Percentiles rank a stretch among this genome's conserved stretches.
These are phyloP conservation scores for Metarhizium anisopliae DNA, from an alignment of 2,329 filamentous ascomycete genomes.

Conservation along the genomic window DNA sequence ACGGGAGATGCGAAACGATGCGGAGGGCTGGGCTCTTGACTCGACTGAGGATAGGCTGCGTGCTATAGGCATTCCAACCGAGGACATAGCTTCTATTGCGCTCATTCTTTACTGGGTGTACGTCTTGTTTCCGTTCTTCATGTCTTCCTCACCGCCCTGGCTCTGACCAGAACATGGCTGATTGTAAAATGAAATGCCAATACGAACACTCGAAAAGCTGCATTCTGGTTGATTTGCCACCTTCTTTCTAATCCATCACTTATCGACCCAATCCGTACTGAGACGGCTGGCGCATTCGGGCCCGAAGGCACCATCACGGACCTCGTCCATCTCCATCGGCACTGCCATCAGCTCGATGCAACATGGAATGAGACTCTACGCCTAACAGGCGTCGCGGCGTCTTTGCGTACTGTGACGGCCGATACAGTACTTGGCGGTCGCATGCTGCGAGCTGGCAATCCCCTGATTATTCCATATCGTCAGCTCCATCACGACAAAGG, in stretches of 20 bases:
- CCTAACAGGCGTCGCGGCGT: conserved; percentile 12
- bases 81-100: too few species aligned
- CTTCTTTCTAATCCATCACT: conserved; percentile 12
- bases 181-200: conserved; percentile 13
- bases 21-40: background rate
- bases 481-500: conserved; percentile 14
- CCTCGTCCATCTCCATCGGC: conserved; percentile 17
- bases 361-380: conserved; percentile 19
- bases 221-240: conserved; percentile 18
- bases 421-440: conserved; percentile 19
- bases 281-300: conserved; percentile 15
- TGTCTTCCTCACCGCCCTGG: too few species aligned
- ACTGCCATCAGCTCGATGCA: conserved; percentile 9
- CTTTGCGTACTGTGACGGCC: conserved; percentile 13
- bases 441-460: conserved; percentile 14
- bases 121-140: too few species aligned
- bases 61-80: too few species aligned
- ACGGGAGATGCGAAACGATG: background rate
- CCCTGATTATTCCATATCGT: conserved; percentile 18
- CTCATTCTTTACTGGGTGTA: too few species aligned
- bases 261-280: conserved; percentile 10
- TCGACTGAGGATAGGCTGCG: background rate
- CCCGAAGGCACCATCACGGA: conserved; percentile 19
- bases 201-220: conserved; percentile 17
- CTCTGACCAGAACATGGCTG: too few species aligned